A percentile compares a stretch with the other conserved stretches of the same genome.
These are phyloP conservation scores for Arabidopsis lyrata DNA, from an alignment of 441 rosid species.

Conservation along the genomic window DNA sequence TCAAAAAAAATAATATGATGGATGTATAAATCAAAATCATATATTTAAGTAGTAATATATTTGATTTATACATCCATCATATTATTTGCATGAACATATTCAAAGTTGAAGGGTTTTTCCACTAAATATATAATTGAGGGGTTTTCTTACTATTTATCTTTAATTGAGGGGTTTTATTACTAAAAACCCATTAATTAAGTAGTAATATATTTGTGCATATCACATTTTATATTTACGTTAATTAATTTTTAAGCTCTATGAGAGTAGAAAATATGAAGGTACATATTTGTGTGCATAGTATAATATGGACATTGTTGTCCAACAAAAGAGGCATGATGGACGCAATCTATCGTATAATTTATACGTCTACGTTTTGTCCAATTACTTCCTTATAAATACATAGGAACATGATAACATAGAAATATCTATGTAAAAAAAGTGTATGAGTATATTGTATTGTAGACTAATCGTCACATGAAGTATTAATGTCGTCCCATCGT, in stretches of 20 bases:
- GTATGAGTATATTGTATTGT: constrained; percentile 6
- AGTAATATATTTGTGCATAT: neutral
- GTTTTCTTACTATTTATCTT: too few relatives aligned
- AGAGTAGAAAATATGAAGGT: constrained; percentile 6
- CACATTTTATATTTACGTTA: neutral
- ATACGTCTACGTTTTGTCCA: constrained; percentile 19
- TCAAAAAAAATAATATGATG: too few relatives aligned
- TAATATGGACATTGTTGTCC: constrained; percentile 1
- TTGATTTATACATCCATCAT: too few relatives aligned
- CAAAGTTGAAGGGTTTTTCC: too few relatives aligned
- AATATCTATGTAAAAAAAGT: neutral
- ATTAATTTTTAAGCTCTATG: constrained; percentile 1
- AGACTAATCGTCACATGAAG: constrained; percentile 42
- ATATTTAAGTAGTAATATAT: neutral
- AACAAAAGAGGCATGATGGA: constrained; percentile 18
- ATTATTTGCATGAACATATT: too few relatives aligned
- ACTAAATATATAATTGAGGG: too few relatives aligned
- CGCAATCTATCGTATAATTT: constrained; percentile 22
- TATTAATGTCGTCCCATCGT: constrained; percentile 42
- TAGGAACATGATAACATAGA: neutral
- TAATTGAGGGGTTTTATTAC: too few relatives aligned
- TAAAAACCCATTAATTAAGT: too few relatives aligned
- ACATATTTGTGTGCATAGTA: neutral
- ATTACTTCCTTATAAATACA: constrained; percentile 12
- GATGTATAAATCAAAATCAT: too few relatives aligned